A percentile compares a stretch with the other conserved stretches of the same genome.
These are phyloP conservation scores for Rauvolfia tetraphylla DNA, from an alignment of 257 asterid genomes.

Conservation along the genomic window DNA sequence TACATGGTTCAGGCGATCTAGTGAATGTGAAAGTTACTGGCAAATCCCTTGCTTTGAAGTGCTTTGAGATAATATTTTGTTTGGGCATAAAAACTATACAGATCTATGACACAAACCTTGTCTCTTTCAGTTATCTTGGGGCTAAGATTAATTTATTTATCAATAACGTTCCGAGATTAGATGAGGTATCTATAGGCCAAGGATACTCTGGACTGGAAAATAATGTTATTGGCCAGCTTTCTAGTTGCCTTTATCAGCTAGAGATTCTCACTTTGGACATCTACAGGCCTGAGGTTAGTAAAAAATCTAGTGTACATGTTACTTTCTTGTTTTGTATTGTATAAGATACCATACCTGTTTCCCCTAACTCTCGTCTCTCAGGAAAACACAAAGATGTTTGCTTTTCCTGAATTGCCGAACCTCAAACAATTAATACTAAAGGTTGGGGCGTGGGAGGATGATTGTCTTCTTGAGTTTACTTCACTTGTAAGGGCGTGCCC, in stretches of 20 bases:
- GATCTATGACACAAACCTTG: constrained; percentile 43
- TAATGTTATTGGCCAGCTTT: constrained; percentile 44
- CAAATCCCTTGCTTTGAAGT: constrained; percentile 32
- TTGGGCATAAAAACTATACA: constrained; percentile 35
- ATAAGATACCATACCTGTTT: background rate
- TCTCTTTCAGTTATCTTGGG: constrained; percentile 42
- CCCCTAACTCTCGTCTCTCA: constrained; percentile 18
- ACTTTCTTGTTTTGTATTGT: constrained; percentile 3
- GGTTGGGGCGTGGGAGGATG: constrained; percentile 45
- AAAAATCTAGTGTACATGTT: constrained; percentile 1
- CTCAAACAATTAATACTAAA: constrained; percentile 48
- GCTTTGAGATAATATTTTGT: constrained; percentile 43
- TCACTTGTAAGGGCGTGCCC: constrained; percentile 44
- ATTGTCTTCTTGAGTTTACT: constrained; percentile 47
- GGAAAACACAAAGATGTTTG: constrained; percentile 29
- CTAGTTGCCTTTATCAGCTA: constrained; percentile 44
- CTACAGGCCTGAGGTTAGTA: constrained; percentile 41
- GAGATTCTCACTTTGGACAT: constrained; percentile 47
- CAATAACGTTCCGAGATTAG: constrained; percentile 45
- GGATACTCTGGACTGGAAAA: constrained; percentile 38
- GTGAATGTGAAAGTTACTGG: constrained; percentile 38
- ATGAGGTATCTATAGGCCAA: constrained; percentile 39
- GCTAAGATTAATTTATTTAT: constrained; percentile 29
- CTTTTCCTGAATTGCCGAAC: constrained; percentile 44
- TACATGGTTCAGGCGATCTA: constrained; percentile 46